Conservation (phyloP, 768 basidiomycete species). For the Gymnopilus dilepis region DNA sequence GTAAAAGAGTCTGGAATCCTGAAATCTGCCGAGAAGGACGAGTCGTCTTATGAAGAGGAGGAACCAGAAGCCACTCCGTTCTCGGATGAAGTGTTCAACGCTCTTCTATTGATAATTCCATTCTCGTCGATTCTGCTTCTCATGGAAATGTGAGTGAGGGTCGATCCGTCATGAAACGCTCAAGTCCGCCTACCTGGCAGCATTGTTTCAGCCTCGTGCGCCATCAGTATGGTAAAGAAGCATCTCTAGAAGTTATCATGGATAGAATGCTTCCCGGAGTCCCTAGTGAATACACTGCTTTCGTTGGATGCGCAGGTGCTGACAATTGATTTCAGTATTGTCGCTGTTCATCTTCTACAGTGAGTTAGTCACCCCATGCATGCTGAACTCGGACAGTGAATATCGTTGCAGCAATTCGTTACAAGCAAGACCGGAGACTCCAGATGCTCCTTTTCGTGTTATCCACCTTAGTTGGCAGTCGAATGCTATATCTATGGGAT, state of each 20-base stretch:
- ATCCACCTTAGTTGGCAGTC: slow-evolving; percentile 59
- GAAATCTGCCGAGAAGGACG: slow-evolving; percentile 29
- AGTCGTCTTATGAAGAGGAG: slow-evolving; percentile 4
- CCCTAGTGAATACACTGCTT: slow-evolving; percentile 61
- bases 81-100: slow-evolving; percentile 73
- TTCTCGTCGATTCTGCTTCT: slow-evolving; percentile 75
- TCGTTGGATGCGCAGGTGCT: background rate
- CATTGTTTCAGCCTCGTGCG: slow-evolving; percentile 65
- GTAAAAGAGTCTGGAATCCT: slow-evolving; percentile 70
- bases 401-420: slow-evolving; percentile 56
- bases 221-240: slow-evolving; percentile 74
- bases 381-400: background rate
- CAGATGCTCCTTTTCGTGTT: slow-evolving; percentile 66
- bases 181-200: slow-evolving; percentile 6
- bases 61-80: slow-evolving; percentile 41
- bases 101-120: slow-evolving; percentile 70
- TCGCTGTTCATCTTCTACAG: slow-evolving; percentile 80
- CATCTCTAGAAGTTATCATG: slow-evolving; percentile 50
- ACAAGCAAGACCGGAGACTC: slow-evolving; percentile 58
- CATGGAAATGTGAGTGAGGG: slow-evolving; percentile 81
- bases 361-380: slow-evolving; percentile 36
- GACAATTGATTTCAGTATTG: slow-evolving; percentile 52
- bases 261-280: slow-evolving; percentile 67
- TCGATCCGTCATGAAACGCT: slow-evolving; percentile 1
- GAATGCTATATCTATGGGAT: slow-evolving; percentile 76